These are phyloP conservation scores for Cinchona pubescens DNA, from an alignment of 257 asterid species.

Conservation along the genomic window DNA sequence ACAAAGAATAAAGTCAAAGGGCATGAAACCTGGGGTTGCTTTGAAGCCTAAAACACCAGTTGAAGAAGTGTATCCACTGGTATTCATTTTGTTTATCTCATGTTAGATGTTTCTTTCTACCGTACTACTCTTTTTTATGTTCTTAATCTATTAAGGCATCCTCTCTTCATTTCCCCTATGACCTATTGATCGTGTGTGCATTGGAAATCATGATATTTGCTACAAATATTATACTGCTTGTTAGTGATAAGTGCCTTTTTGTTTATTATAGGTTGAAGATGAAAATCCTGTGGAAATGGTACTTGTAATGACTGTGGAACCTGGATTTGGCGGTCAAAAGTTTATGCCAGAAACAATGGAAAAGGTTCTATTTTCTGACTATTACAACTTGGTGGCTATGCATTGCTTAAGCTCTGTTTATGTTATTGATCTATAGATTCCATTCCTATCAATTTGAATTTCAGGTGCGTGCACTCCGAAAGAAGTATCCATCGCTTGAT, in stretches of 20 bases:
- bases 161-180: not conserved
- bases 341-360: constrained; percentile 95
- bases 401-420: not conserved
- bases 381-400: not conserved
- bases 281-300: constrained; percentile 75
- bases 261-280: constrained; percentile 52
- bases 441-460: constrained; percentile 12
- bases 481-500: constrained; percentile 70
- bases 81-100: constrained; percentile 17
- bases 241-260: constrained; percentile 12
- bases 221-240: not conserved
- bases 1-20: constrained; percentile 64
- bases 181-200: not conserved
- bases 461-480: constrained; percentile 62
- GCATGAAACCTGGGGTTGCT: constrained; percentile 85
- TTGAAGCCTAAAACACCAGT: constrained; percentile 84
- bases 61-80: constrained; percentile 85
- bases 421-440: not conserved
- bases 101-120: not conserved
- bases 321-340: constrained; percentile 98
- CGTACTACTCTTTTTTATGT: not conserved
- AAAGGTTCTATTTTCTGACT: constrained; percentile 46
- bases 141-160: not conserved
- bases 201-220: not conserved
- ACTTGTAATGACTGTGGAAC: constrained; percentile 94